These are phyloP conservation scores for Penicillium diatomitis DNA, from an alignment of 495 filamentous ascomycete species.

Conservation along the genomic window DNA sequence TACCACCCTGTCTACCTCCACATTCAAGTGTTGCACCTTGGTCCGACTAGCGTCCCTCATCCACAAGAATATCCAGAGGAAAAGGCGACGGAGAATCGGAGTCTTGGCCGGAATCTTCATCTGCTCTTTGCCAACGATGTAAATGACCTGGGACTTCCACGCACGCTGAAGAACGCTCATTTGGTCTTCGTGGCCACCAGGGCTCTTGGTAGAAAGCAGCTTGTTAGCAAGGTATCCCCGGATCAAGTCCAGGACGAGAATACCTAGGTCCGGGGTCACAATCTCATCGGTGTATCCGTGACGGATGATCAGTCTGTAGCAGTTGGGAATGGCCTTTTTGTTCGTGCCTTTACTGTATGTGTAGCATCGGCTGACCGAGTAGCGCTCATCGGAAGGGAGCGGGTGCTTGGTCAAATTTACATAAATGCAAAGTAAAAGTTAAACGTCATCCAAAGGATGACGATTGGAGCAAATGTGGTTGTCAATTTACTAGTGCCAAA, in stretches of 20 bases:
- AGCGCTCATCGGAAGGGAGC: constrained; percentile 33
- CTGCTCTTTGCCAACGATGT: constrained; percentile 68
- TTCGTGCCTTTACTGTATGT: constrained; percentile 1
- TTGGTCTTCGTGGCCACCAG: background rate
- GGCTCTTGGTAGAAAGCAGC: no score
- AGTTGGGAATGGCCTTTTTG: constrained; percentile 37
- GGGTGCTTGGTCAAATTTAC: constrained; percentile 10
- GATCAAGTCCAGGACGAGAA: constrained; percentile 50
- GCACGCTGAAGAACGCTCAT: constrained; percentile 38
- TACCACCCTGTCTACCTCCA: constrained; percentile 52
- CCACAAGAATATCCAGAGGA: constrained; percentile 52
- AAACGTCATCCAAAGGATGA: constrained; percentile 63
- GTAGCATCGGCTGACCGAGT: constrained; percentile 30
- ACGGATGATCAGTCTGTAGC: constrained; percentile 54
- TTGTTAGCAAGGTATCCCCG: constrained; percentile 21
- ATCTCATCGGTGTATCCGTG: constrained; percentile 64
- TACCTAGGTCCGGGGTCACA: constrained; percentile 50
- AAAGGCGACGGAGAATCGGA: constrained; percentile 32
- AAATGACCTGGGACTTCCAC: constrained; percentile 51
- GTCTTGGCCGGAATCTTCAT: constrained; percentile 41
- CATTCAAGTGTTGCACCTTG: constrained; percentile 50
- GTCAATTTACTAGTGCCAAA: constrained; percentile 57
- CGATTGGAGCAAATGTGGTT: constrained; percentile 55
- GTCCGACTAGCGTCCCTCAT: constrained; percentile 57
- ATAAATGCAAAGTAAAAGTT: constrained; percentile 58